These are phyloP conservation scores for Solanum sejunctum DNA, from an alignment of 257 asterid genomes.

Conservation along the genomic window DNA sequence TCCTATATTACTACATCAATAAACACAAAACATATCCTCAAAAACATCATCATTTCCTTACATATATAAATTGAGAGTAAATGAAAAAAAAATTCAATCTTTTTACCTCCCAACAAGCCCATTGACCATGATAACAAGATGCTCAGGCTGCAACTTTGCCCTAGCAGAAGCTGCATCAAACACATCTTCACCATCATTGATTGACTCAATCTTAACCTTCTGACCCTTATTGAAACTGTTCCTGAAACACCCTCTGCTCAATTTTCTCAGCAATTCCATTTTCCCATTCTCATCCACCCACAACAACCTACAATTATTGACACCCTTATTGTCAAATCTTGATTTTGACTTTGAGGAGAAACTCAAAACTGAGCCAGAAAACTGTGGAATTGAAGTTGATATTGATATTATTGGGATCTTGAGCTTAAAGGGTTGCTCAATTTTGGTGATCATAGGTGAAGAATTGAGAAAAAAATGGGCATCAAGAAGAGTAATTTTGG, in stretches of 20 bases:
- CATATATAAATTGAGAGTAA: background rate
- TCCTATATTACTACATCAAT: background rate
- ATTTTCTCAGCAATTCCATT: constrained; percentile 40
- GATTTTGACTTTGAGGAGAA: constrained; percentile 18
- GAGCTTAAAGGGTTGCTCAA: constrained; percentile 34
- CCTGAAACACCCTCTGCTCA: constrained; percentile 49
- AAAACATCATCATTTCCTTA: background rate
- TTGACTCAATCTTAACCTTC: constrained; percentile 46
- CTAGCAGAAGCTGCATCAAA: constrained; percentile 48
- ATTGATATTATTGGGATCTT: constrained; percentile 13
- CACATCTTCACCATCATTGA: constrained; percentile 60
- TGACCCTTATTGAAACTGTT: constrained; percentile 30
- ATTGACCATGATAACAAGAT: constrained; percentile 74
- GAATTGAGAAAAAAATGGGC: background rate
- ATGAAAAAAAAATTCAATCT: background rate
- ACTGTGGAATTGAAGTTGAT: constrained; percentile 17
- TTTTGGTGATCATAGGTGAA: constrained; percentile 38
- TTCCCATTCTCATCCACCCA: constrained; percentile 28
- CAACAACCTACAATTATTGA: constrained; percentile 13
- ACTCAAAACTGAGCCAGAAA: constrained; percentile 17
- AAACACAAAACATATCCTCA: background rate
- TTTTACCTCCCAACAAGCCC: constrained; percentile 74
- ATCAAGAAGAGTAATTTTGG: background rate
- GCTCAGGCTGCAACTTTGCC: constrained; percentile 50
- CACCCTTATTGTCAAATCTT: constrained; percentile 5